Conservation (phyloP, 108 stramenopile genomes). For the Skeletonema tropicum region DNA sequence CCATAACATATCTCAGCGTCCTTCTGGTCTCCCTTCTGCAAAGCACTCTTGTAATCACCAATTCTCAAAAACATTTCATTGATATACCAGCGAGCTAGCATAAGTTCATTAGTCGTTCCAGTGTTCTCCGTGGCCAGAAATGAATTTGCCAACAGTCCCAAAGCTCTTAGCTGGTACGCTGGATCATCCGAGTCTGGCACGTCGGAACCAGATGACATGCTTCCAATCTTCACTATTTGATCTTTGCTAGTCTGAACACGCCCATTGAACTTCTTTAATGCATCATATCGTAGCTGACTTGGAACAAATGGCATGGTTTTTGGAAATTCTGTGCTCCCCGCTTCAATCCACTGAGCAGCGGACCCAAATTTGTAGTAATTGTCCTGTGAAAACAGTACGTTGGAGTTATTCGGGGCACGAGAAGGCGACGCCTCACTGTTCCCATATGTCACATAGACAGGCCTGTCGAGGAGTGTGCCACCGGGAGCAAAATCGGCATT, state of each 20-base stretch:
- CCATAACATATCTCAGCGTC: conserved; percentile 46
- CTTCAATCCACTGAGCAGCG: conserved; percentile 67
- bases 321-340: conserved; percentile 67
- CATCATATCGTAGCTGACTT: conserved; percentile 78
- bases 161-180: conserved; percentile 63
- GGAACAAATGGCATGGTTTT: conserved; percentile 76
- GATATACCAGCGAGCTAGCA: conserved; percentile 82
- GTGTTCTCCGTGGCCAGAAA: conserved; percentile 82
- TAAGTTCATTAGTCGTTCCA: conserved; percentile 78
- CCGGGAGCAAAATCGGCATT: conserved; percentile 73
- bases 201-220: conserved; percentile 14
- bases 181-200: conserved; percentile 53
- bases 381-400: conserved; percentile 79
- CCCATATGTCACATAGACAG: conserved; percentile 61
- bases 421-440: conserved; percentile 68
- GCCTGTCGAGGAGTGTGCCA: conserved; percentile 79
- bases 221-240: conserved; percentile 34
- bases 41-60: conserved; percentile 64
- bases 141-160: conserved; percentile 80
- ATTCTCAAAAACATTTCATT: conserved; percentile 75
- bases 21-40: conserved; percentile 37
- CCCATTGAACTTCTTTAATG: conserved; percentile 69
- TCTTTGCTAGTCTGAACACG: conserved; percentile 52
- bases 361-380: conserved; percentile 86
- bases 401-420: conserved; percentile 69